Evolutionary conservation across 768 basidiomycete species (phyloP).

Genomic region (Phlebiopsis gigantea): DNA sequence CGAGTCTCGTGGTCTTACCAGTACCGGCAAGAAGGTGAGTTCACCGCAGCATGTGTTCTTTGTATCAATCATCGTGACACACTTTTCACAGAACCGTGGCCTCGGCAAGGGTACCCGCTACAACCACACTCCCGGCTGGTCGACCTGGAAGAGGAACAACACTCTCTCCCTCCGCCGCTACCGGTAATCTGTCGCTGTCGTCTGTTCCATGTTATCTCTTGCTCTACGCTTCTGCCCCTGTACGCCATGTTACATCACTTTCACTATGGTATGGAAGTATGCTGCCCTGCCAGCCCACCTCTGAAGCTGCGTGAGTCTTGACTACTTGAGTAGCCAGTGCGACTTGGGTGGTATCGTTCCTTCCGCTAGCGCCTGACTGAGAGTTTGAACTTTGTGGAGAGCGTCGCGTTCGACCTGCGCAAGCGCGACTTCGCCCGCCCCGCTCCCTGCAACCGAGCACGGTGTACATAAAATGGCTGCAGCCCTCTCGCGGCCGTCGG

Average conservation of each 20-base stretch:
- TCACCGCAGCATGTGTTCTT: not conserved
- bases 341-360: no score
- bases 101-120: conserved; percentile 91
- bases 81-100: conserved; percentile 77
- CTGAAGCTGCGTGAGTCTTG: conserved; percentile 14
- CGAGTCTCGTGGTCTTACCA: conserved; percentile 96
- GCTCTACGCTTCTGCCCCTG: conserved; percentile 15
- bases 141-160: conserved; percentile 98
- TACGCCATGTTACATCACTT: conserved; percentile 24
- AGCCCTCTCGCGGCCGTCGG: no score
- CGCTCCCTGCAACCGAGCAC: not conserved
- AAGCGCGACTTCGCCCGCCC: not conserved
- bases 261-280: conserved; percentile 29
- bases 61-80: not conserved
- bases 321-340: no score
- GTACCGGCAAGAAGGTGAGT: conserved; percentile 88
- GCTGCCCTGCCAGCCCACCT: conserved; percentile 20
- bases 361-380: not conserved
- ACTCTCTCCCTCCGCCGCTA: conserved; percentile 89
- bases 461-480: not conserved
- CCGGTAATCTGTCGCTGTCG: conserved; percentile 44
- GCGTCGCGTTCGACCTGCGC: not conserved
- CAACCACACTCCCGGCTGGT: conserved; percentile 89
- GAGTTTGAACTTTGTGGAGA: not conserved
- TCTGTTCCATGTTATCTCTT: conserved; percentile 26